A percentile compares a stretch with the other conserved stretches of the same genome.
phyloP scores from a whole-genome alignment of 768 basidiomycete genomes.

The Russula earlei region DNA sequence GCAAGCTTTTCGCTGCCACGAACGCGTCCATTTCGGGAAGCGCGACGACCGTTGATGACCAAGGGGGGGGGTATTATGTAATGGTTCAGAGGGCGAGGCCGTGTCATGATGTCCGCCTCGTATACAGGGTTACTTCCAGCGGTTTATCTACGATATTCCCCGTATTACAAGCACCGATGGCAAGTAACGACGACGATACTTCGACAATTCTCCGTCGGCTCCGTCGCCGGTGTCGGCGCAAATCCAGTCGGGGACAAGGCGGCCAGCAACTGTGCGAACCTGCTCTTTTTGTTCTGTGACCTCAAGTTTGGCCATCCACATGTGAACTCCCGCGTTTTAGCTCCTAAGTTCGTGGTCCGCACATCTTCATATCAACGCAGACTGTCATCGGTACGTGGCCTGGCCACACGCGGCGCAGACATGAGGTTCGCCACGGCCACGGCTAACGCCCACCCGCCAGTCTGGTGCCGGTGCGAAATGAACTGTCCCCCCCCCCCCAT shows the following conservation, averaged over 20 bases:
- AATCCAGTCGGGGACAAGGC: background rate
- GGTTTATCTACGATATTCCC: background rate
- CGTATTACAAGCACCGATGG: background rate
- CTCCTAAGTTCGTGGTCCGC: background rate
- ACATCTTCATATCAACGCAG: background rate
- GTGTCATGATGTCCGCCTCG: too few relatives aligned
- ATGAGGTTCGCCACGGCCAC: background rate
- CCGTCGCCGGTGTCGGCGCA: background rate
- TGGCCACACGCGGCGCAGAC: background rate
- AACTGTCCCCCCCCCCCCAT: background rate
- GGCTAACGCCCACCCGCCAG: background rate
- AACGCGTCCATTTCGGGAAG: background rate
- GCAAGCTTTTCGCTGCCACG: too few relatives aligned
- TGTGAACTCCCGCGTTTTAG: background rate
- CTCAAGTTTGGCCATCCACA: background rate
- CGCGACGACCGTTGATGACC: too few relatives aligned
- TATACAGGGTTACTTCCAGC: background rate
- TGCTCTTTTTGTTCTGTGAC: background rate
- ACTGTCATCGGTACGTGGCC: background rate
- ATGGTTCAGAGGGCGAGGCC: too few relatives aligned
- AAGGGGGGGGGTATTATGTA: too few relatives aligned
- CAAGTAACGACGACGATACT: conserved; percentile 11
- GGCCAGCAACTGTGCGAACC: conserved; percentile 7
- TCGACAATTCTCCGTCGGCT: conserved; percentile 18
- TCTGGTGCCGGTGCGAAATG: background rate